These are phyloP conservation scores for Eragrostis nindensis DNA, from an alignment of 176 grass and related monocot species.

Conservation along the genomic window DNA sequence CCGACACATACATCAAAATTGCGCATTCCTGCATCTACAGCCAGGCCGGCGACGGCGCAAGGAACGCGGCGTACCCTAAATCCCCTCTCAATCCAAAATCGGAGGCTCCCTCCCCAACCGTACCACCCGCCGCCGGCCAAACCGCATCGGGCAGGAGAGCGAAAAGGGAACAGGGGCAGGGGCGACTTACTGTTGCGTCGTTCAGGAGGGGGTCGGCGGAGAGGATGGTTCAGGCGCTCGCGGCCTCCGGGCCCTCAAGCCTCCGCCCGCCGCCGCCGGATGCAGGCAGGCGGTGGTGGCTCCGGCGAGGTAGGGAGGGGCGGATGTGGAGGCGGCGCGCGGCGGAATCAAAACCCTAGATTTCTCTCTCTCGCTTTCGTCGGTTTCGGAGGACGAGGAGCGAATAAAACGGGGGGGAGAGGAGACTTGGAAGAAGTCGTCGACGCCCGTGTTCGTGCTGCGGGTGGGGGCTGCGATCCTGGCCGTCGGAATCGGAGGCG, in stretches of 20 bases:
- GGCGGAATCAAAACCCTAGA: conserved; percentile 37
- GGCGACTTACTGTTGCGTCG: conserved; percentile 13
- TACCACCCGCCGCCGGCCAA: neutral
- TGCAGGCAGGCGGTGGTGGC: neutral
- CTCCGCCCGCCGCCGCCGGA: neutral
- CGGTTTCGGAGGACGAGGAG: neutral
- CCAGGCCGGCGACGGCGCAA: neutral
- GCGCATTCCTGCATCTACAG: neutral
- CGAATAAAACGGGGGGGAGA: conserved; percentile 22
- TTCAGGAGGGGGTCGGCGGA: neutral
- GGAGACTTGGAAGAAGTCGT: neutral
- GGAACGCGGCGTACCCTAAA: conserved; percentile 9
- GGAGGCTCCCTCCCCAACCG: neutral
- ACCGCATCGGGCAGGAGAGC: neutral
- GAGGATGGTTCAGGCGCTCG: neutral
- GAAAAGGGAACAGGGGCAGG: neutral
- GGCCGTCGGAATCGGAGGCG: conserved; percentile 15
- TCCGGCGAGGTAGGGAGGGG: neutral
- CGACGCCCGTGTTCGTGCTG: neutral
- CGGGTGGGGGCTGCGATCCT: neutral
- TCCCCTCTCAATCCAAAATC: neutral
- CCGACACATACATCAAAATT: too few relatives aligned
- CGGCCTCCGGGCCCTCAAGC: neutral
- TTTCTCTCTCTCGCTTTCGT: neutral
- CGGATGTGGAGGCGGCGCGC: neutral